Evolutionary conservation across 2,329 filamentous ascomycete species (phyloP), one percentile per base, ranked within the genome.

Genomic region (Bisporella sp.): DNA sequence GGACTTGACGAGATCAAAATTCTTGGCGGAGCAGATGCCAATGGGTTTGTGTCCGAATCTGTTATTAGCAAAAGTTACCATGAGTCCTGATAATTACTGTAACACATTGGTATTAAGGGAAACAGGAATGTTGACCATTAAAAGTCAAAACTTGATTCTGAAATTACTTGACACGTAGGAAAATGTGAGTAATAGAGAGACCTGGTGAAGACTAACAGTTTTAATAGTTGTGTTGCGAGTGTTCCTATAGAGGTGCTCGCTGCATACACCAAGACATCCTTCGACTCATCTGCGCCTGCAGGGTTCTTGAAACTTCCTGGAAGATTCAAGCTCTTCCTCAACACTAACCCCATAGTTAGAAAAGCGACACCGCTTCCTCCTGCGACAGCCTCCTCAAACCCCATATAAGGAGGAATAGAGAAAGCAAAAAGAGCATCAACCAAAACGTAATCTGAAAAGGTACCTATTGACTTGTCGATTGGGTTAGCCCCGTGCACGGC

Each of bases 191-290:
- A 21, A 21, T 21, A 21, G 21, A 21, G n/a, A 42, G 40, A 45
- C n/a, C 5, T 12, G 1, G 28, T 13, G 12, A 42, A 6, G 4
- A 52, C 63, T 52, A 45, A 67, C 60, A 64, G 52, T 35, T 62
- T 67, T 12, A 72, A 56, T 8, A 42, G 28, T 55, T 78, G 74
- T 4, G 74, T 67, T 0, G 70, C 72, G 47, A 68, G 59, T 1
- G 69, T 71, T 0, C 73, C 74, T 0, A 64, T 68, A 0, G 71
- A 62, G 1, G 72, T 73, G 33, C 62, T 64, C 2, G 73, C 76
- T 1, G 74, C 75, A 43, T 68, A 69, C 4, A 78, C 68, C 1
- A 78, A 60, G 0, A 77, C 66, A 9, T 44, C 42, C 12, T 50
- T 39, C 11, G 54, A 39, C 6, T 49, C 41, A 12, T n/a, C 40